phyloP scores from a whole-genome alignment of 108 stramenopile species.

The Cyclotella cryptica region DNA sequence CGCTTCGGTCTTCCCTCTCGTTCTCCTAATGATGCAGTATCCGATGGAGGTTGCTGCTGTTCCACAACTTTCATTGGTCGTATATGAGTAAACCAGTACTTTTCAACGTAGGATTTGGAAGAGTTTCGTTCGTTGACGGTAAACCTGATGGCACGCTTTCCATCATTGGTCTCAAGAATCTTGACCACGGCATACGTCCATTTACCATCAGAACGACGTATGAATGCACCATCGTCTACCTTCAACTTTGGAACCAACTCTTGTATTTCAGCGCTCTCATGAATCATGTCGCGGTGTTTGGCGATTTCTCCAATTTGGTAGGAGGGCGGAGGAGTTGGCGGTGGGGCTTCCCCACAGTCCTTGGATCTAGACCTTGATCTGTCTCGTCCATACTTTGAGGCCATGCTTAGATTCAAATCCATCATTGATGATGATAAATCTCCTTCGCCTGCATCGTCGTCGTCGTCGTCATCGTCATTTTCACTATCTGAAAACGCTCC shows the following conservation, averaged over 20 bases:
- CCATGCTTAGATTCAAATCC: constrained; percentile 23
- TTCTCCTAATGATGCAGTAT: background rate
- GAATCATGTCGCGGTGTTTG: constrained; percentile 40
- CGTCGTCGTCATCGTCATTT: constrained; percentile 37
- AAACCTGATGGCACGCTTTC: constrained; percentile 44
- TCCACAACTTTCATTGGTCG: constrained; percentile 35
- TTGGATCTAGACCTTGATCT: constrained; percentile 44
- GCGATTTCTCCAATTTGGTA: constrained; percentile 47
- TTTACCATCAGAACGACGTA: constrained; percentile 50
- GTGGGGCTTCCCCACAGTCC: constrained; percentile 23
- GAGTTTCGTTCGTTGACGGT: constrained; percentile 40
- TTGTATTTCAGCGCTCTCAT: constrained; percentile 23
- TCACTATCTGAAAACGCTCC: constrained; percentile 43
- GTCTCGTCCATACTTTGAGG: constrained; percentile 27
- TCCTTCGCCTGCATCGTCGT: constrained; percentile 26
- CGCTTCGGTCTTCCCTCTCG: constrained; percentile 33
- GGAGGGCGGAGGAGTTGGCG: constrained; percentile 23
- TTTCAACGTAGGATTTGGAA: constrained; percentile 51
- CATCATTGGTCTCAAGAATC: constrained; percentile 29
- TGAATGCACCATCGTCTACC: constrained; percentile 50
- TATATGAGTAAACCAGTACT: constrained; percentile 54
- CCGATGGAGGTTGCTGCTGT: background rate
- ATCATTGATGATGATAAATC: constrained; percentile 50
- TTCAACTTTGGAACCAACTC: constrained; percentile 33
- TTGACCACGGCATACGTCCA: constrained; percentile 55